Percentiles rank a stretch among this genome's conserved stretches.
These are phyloP conservation scores for Metarhizium brunneum DNA, from an alignment of 2,329 filamentous ascomycete genomes.

Conservation along the genomic window DNA sequence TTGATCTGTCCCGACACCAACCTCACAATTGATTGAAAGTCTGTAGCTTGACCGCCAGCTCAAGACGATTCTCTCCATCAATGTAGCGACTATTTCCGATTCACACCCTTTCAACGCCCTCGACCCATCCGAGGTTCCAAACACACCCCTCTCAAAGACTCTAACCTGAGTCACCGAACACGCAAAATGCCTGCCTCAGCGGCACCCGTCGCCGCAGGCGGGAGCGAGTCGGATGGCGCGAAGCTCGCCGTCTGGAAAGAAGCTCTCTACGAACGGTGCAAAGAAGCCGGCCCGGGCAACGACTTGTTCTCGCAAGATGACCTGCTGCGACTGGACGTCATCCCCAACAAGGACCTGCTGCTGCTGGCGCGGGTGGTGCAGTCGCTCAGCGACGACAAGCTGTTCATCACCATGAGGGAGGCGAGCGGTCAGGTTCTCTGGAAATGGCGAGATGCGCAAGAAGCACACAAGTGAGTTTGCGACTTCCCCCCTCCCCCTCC, in stretches of 20 bases:
- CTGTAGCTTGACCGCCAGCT: neutral
- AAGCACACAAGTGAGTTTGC: slow-evolving; percentile 48
- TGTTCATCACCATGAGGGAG: slow-evolving; percentile 40
- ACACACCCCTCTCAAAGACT: neutral
- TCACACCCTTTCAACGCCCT: neutral
- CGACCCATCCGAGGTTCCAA: neutral
- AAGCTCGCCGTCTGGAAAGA: slow-evolving; percentile 46
- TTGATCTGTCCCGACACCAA: slow-evolving; percentile 1
- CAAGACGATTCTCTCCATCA: neutral
- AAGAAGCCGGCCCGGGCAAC: slow-evolving; percentile 36
- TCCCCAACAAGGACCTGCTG: slow-evolving; percentile 46
- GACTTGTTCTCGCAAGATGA: slow-evolving; percentile 50
- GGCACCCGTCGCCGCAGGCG: slow-evolving; percentile 14
- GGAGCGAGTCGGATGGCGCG: slow-evolving; percentile 22
- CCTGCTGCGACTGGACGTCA: slow-evolving; percentile 45
- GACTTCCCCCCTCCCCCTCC: neutral
- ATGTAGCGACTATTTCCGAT: neutral
- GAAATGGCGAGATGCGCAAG: slow-evolving; percentile 48
- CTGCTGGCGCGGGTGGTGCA: slow-evolving; percentile 48
- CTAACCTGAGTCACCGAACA: neutral
- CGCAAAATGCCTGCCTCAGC: slow-evolving; percentile 19
- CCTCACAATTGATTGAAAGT: slow-evolving; percentile 1
- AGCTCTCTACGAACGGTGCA: slow-evolving; percentile 46
- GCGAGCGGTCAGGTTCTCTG: slow-evolving; percentile 35
- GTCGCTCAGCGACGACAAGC: slow-evolving; percentile 48